Conservation (phyloP, 768 basidiomycete genomes). For the Suillus subaureus region DNA sequence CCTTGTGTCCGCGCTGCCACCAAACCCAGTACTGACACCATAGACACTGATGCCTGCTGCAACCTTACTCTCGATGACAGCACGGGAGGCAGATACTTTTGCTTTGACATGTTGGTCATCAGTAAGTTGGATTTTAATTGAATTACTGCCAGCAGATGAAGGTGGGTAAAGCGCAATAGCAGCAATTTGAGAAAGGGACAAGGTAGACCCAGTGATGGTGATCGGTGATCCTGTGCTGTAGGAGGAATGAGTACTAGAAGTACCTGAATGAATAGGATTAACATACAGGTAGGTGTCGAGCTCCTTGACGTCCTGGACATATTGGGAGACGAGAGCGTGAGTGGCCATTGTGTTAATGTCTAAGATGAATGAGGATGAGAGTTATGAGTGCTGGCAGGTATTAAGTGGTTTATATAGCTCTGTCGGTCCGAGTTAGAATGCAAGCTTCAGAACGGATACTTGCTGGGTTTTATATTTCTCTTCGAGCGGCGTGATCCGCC, state of each 20-base stretch:
- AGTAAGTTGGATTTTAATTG: conserved; percentile 22
- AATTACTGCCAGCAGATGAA: conserved; percentile 30
- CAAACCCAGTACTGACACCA: conserved; percentile 84
- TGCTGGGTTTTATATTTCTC: background rate
- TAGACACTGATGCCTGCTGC: conserved; percentile 72
- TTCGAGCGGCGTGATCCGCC: background rate
- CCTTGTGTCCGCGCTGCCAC: conserved; percentile 86
- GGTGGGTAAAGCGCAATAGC: conserved; percentile 70
- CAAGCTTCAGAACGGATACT: background rate
- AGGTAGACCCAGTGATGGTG: conserved; percentile 64
- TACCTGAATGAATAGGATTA: background rate
- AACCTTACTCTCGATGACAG: conserved; percentile 68
- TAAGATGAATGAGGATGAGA: background rate
- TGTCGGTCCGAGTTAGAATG: background rate
- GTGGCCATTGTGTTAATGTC: conserved; percentile 16
- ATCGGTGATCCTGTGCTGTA: conserved; percentile 63
- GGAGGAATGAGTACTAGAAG: background rate
- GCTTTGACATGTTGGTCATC: conserved; percentile 36
- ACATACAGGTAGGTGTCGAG: conserved; percentile 65
- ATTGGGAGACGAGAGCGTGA: conserved; percentile 49
- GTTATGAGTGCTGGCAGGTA: background rate
- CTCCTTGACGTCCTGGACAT: conserved; percentile 60
- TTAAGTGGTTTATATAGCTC: background rate
- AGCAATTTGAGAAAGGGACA: conserved; percentile 78
- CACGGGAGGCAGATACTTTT: conserved; percentile 63